Evolutionary conservation across 768 basidiomycete species (phyloP), one percentile per base, ranked within the genome.

Genomic region (Boletus sp.): DNA sequence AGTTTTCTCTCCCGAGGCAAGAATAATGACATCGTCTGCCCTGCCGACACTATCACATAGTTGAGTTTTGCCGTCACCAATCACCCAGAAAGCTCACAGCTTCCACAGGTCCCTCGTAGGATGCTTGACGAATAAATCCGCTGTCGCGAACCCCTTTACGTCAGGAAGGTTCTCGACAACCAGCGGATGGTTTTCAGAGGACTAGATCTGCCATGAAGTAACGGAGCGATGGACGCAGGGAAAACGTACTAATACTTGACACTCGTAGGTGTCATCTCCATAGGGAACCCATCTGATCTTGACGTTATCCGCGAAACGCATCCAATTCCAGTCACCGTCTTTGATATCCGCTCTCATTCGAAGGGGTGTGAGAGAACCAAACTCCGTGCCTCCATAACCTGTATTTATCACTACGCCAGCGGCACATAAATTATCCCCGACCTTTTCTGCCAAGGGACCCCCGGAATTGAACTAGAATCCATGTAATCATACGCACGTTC

Each of bases 71-170:
- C 9, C 1, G 23, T 30, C 9, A 19, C 1, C 1, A 14, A 42
- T 29, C 15, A 23, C 15, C 5, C n/a, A 27, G 17, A 21, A 37
- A 1, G 29, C 58, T 44, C 46, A 78, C 77, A 79, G 70, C 58
- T 70, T 77, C 75, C 77, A 82, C 30, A 75, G 6, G 2, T 70
- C 54, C 39, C 71, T 74, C 2, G 73, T 73, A 0, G 81, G 79
- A 57, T 81, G 80, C 21, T 64, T 70, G 10, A 72, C 53, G 55
- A 75, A 77, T 4, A 82, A 46, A 65, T 79, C 80, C 0, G 72
- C 71, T 1, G 75, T 79, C 0, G 73, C 75, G 47, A 75, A 62
- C 3, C 51, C 53, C 37, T 75, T 55, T 6, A 58, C 51, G 5
- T 75, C 77, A 4, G 70, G 58, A 6, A 74, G 51, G 56, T 79